phyloP scores from a whole-genome alignment of 2,329 filamentous ascomycete genomes.

The Paracorniculantispora psalliotae region DNA sequence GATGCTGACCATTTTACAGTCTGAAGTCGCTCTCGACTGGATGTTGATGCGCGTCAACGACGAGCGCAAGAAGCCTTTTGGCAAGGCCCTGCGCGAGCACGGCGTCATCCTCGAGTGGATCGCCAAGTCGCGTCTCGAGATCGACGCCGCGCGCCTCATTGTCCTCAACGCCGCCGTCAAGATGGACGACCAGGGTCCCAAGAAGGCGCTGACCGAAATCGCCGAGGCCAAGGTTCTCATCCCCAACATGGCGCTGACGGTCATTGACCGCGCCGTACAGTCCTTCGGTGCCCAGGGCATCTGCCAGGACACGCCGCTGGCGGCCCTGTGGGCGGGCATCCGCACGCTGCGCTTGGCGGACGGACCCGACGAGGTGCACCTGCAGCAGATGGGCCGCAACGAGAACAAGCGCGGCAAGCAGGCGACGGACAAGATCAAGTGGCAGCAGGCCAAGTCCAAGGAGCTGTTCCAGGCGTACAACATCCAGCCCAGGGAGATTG shows the following conservation, averaged over 20 bases:
- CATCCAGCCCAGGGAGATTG: constrained; percentile 42
- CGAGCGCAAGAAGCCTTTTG: constrained; percentile 83
- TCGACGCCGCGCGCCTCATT: constrained; percentile 82
- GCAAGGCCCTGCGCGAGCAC: constrained; percentile 79
- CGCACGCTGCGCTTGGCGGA: constrained; percentile 83
- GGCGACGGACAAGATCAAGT: constrained; percentile 56
- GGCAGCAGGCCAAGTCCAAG: constrained; percentile 60
- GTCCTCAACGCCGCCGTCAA: constrained; percentile 93
- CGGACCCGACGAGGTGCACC: constrained; percentile 93
- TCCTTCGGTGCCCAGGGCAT: constrained; percentile 87
- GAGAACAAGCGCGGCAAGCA: constrained; percentile 67
- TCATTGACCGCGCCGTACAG: constrained; percentile 94
- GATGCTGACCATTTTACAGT: constrained; percentile 33
- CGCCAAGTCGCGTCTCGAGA: constrained; percentile 85
- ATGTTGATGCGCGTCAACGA: constrained; percentile 94
- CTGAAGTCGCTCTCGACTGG: constrained; percentile 89
- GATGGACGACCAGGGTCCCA: constrained; percentile 86
- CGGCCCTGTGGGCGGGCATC: constrained; percentile 74
- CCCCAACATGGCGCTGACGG: constrained; percentile 72
- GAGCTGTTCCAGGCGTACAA: constrained; percentile 60
- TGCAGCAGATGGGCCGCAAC: constrained; percentile 73
- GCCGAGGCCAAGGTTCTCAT: constrained; percentile 92
- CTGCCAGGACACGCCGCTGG: constrained; percentile 89
- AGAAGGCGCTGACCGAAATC: constrained; percentile 87
- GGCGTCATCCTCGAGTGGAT: constrained; percentile 95